Evolutionary conservation across 2,329 filamentous ascomycete genomes (phyloP), one percentile per base, ranked within the genome.

Genomic region (Sclerotinia glacialis): DNA sequence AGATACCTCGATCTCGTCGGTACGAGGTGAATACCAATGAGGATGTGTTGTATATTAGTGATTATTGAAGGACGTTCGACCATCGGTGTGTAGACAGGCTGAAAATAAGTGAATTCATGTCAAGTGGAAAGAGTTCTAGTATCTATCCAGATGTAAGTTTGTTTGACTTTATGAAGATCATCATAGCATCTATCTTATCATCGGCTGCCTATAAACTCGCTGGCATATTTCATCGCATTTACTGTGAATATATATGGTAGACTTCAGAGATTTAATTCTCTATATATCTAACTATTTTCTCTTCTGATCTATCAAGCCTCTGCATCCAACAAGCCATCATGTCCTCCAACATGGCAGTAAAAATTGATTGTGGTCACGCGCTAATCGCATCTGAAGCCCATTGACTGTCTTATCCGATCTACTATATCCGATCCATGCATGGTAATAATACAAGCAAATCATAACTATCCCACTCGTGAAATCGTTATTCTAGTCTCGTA

Each of bases 401-500:
- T 49, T 26, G 58, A 40, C 58, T 18, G 26, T 60, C 44, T 49
- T 49, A 21, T 26, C 11, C 14, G 9, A 23, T 60, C 21, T 60
- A 18, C n/a, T 49, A 47, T 49, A 60, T 37, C 58, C 58, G 44
- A 37, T 49, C 28, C 31, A 61, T 49, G 28, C 28, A 61, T 56
- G 46, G 58, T 49, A n/a, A 37, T 40, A 37, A 31, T 40, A 49
- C n/a, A 49, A 60, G 44, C 31, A 37, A n/a, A 60, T 49, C 28
- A 49, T 49, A 40, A 49, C 44, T 28, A 61, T 37, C 58, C 31
- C 44, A 40, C 31, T 61, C 44, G 42, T 40, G 44, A 40, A 61
- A 61, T 61, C 44, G 58, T 60, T 49, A 18, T 37, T 49, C 31
- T 60, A 49, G 46, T 31, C 58, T 60, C 58, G 58, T 60, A 49